phyloP scores from a whole-genome alignment of 208 protist species.

The Acanthamoeba culbertsoni region DNA sequence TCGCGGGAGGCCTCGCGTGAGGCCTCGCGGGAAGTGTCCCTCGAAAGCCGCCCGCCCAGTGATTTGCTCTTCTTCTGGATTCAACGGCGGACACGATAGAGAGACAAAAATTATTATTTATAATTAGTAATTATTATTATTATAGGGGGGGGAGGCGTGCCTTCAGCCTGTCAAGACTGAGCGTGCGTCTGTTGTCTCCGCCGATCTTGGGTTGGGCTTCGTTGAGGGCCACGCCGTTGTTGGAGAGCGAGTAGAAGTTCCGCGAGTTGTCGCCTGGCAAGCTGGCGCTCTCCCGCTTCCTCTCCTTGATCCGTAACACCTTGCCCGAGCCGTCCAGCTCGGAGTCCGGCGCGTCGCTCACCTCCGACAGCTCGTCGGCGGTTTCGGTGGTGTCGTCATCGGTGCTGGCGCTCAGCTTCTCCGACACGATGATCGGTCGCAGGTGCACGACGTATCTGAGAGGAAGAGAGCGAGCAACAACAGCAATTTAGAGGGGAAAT shows the following conservation, averaged over 20 bases:
- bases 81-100: background rate
- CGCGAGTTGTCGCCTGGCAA: background rate
- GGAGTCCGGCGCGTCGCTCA: background rate
- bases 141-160: background rate
- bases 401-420: conserved; percentile 2
- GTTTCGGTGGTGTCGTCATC: conserved; percentile 15
- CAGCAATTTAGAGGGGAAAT: background rate
- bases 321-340: background rate
- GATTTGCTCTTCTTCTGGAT: background rate
- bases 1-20: conserved; percentile 19
- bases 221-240: too few relatives aligned
- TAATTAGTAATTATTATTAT: too few relatives aligned
- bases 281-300: background rate
- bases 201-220: background rate
- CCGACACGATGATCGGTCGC: conserved; percentile 28
- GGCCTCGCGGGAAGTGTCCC: background rate
- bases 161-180: background rate
- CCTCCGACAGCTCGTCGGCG: background rate
- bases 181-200: background rate
- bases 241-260: too few relatives aligned
- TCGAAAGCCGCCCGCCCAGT: background rate
- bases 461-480: background rate
- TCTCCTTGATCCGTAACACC: background rate
- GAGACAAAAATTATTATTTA: background rate
- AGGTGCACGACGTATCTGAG: background rate